Percentiles rank a stretch among this genome's conserved stretches.
These are phyloP conservation scores for Elsinoe batatas DNA, from an alignment of 2,329 filamentous ascomycete genomes.

Conservation along the genomic window DNA sequence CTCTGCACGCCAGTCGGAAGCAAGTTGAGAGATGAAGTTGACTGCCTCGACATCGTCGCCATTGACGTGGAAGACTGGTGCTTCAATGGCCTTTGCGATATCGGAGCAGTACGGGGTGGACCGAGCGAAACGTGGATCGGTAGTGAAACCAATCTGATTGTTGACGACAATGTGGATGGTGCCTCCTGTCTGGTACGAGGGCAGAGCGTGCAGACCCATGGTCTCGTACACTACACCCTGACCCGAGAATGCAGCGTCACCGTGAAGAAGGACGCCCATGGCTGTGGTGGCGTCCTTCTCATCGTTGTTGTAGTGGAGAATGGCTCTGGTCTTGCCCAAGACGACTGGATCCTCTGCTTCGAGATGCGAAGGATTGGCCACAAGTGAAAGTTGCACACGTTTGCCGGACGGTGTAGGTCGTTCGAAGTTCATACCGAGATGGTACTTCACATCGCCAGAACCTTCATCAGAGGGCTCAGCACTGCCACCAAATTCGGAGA, in stretches of 20 bases:
- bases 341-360: conserved; percentile 98
- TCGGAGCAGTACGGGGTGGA: conserved; percentile 99
- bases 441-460: conserved; percentile 98
- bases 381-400: conserved; percentile 96
- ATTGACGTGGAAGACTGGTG: conserved; percentile 98
- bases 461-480: conserved; percentile 85
- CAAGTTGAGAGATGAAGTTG: conserved; percentile 95
- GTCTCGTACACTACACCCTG: conserved; percentile 98
- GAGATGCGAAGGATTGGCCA: conserved; percentile 95
- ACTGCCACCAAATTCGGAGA: conserved; percentile 91
- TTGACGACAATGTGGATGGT: conserved; percentile 97
- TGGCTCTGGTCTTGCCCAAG: conserved; percentile 91
- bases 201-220: conserved; percentile 91
- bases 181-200: conserved; percentile 92
- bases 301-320: conserved; percentile 98
- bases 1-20: conserved; percentile 94
- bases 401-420: conserved; percentile 95
- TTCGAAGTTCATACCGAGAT: conserved; percentile 99
- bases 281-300: conserved; percentile 80
- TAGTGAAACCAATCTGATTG: conserved; percentile 99
- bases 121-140: conserved; percentile 90
- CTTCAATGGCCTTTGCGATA: conserved; percentile 97
- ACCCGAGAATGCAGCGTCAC: conserved; percentile 91
- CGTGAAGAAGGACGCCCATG: conserved; percentile 93
- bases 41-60: conserved; percentile 96